Conservation (phyloP, 192 early-diverging fungal species). For the Coemansia sp. region DNA sequence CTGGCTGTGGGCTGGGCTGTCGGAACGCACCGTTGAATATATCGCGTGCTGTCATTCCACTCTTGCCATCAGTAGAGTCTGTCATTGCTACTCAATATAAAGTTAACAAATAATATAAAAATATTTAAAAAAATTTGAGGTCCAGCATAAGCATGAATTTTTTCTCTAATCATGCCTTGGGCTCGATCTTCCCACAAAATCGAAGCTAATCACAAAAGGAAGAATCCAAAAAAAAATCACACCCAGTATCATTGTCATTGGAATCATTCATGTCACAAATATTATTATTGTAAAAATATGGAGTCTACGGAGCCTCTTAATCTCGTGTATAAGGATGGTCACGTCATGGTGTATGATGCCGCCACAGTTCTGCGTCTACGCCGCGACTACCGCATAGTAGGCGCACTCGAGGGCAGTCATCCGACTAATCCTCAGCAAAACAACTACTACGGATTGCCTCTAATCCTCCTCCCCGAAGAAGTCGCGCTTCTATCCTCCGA, state of each 20-base stretch:
- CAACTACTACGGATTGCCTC: slow-evolving; percentile 72
- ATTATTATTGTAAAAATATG: background rate
- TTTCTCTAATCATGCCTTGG: background rate
- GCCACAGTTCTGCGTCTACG: slow-evolving; percentile 57
- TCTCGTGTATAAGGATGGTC: slow-evolving; percentile 9
- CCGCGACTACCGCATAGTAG: slow-evolving; percentile 62
- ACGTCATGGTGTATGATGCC: slow-evolving; percentile 27
- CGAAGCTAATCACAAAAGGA: background rate
- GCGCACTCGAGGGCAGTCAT: slow-evolving; percentile 69
- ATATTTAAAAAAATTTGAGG: background rate
- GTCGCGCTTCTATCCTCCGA: slow-evolving; percentile 57
- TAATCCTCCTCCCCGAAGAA: slow-evolving; percentile 76
- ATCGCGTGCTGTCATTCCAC: slow-evolving; percentile 9
- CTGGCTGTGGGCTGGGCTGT: background rate
- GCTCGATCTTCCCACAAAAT: slow-evolving; percentile 1
- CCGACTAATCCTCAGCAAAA: slow-evolving; percentile 77
- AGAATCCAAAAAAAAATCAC: background rate
- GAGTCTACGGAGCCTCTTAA: slow-evolving; percentile 4
- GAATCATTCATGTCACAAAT: background rate
- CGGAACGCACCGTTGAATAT: slow-evolving; percentile 12
- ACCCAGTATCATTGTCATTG: background rate
- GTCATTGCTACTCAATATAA: background rate
- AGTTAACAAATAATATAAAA: background rate
- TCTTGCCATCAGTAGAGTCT: background rate
- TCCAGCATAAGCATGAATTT: background rate